Conservation (phyloP, 2,329 filamentous ascomycete species). For the Mariannaea sp. region DNA sequence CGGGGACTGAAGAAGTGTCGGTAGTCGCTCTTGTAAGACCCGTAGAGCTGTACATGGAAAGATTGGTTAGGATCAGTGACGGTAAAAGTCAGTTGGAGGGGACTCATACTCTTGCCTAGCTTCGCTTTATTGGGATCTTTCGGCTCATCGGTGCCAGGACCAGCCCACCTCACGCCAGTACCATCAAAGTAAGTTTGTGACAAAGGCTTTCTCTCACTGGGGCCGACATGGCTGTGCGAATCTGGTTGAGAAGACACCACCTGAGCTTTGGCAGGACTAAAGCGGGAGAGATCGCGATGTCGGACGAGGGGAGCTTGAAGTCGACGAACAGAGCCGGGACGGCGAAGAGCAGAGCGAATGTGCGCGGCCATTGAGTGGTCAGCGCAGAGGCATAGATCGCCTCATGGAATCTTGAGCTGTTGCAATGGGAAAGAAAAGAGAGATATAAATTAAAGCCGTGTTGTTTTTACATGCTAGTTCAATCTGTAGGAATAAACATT, state of each 20-base stretch:
- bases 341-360: slow-evolving; percentile 37
- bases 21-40: slow-evolving; percentile 68
- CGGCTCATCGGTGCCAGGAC: slow-evolving; percentile 41
- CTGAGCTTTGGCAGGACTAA: slow-evolving; percentile 39
- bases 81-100: background rate
- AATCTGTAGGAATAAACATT: background rate
- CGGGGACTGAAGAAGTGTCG: slow-evolving; percentile 68
- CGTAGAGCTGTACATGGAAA: slow-evolving; percentile 56
- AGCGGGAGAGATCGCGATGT: slow-evolving; percentile 38
- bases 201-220: slow-evolving; percentile 21
- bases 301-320: slow-evolving; percentile 27
- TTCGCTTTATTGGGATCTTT: slow-evolving; percentile 64
- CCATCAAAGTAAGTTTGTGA: slow-evolving; percentile 42
- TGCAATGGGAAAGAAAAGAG: background rate
- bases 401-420: slow-evolving; percentile 28
- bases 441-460: background rate
- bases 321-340: slow-evolving; percentile 30
- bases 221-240: slow-evolving; percentile 6
- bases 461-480: background rate
- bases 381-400: slow-evolving; percentile 29
- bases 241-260: slow-evolving; percentile 20
- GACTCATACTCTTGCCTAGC: slow-evolving; percentile 62
- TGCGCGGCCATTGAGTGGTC: slow-evolving; percentile 44
- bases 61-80: background rate
- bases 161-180: slow-evolving; percentile 39